A percentile compares a stretch with the other conserved stretches of the same genome.
Conservation (phyloP, 2,329 filamentous ascomycete genomes). For the Curvularia sp. region DNA sequence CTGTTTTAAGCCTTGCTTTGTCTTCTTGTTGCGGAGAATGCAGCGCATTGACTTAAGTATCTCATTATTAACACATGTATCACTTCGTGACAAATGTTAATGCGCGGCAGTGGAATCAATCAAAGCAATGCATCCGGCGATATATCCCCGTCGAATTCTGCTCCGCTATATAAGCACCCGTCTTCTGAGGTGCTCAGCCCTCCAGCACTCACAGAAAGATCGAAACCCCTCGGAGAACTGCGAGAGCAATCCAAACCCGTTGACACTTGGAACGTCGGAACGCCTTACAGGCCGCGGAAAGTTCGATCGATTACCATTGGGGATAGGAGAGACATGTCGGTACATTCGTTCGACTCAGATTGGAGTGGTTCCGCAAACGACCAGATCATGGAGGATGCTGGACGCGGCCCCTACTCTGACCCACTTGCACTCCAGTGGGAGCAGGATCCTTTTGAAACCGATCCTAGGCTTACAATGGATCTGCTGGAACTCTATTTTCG, state of each 20-base stretch:
- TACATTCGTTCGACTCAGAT: slow-evolving; percentile 46
- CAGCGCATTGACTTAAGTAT: slow-evolving; percentile 33
- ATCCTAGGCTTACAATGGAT: slow-evolving; percentile 59
- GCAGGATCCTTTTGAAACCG: slow-evolving; percentile 62
- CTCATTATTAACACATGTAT: slow-evolving; percentile 26
- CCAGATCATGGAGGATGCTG: slow-evolving; percentile 37
- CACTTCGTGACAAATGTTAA: slow-evolving; percentile 46
- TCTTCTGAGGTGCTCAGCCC: slow-evolving; percentile 43
- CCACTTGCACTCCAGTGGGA: slow-evolving; percentile 54
- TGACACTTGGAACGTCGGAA: slow-evolving; percentile 40
- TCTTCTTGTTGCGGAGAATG: slow-evolving; percentile 16
- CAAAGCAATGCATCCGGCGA: slow-evolving; percentile 46
- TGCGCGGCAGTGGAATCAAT: slow-evolving; percentile 40
- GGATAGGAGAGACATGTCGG: slow-evolving; percentile 43
- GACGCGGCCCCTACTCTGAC: slow-evolving; percentile 44
- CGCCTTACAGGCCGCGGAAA: slow-evolving; percentile 37
- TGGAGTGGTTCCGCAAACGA: slow-evolving; percentile 44
- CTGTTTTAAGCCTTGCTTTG: not conserved
- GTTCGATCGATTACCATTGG: slow-evolving; percentile 35
- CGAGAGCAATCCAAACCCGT: slow-evolving; percentile 38
- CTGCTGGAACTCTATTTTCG: slow-evolving; percentile 65
- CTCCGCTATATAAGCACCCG: slow-evolving; percentile 42
- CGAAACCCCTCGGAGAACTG: slow-evolving; percentile 40
- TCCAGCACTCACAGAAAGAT: slow-evolving; percentile 39
- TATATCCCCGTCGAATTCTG: slow-evolving; percentile 43